Base-by-base conservation (phyloP, 164 flowering plant species). In the Buxus sempervirens region DNA sequence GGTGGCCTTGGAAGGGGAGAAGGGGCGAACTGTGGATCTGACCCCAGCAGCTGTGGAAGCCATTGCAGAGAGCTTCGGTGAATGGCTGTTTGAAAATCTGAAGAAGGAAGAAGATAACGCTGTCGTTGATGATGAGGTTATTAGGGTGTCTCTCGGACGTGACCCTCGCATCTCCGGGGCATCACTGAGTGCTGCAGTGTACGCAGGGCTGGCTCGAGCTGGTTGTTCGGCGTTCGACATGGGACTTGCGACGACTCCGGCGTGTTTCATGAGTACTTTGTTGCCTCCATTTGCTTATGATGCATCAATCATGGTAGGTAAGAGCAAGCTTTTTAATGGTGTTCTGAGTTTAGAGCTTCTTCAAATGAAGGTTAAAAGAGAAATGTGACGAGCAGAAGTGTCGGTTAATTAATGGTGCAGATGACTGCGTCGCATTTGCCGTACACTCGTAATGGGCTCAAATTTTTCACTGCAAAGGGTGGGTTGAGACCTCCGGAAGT, bases 181-280 rank as follows among this genome's bases (percentile, higher is more conserved):
- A 2, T 9, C 73, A 0, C 69, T 93, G 84, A 85, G 93, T 49
- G 83, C 65, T 0, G 97, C 87, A 0, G 82, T 86, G 20, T 87
- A 91, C 70, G 72, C 90, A 0, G 98, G 98, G 8, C 87, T 93
- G 5, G 78, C 79, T 8, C 78, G 86, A 3, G 91, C 89, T 8
- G 96, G 97, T 9, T 93, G 98, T 65, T 55, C 74, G 74, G 82
- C 51, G 25, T 86, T 88, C 62, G 94, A 93, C 64, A 93, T 93
- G 88, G 98, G 96, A 10, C 84, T 93, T 19, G 97, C 98, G 7
- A 91, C 98, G 0, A 93, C 98, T 18, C 98, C 98, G 0, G 98
- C 97, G 72, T 93, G 98, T 76, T 93, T 88, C 79, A 93, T 93
- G 97, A 93, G 97, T 72, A 93, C 98, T n/a, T n/a, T 87, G 70